Base-by-base conservation (phyloP, 257 asterid species). In the Jacaranda copaia region DNA sequence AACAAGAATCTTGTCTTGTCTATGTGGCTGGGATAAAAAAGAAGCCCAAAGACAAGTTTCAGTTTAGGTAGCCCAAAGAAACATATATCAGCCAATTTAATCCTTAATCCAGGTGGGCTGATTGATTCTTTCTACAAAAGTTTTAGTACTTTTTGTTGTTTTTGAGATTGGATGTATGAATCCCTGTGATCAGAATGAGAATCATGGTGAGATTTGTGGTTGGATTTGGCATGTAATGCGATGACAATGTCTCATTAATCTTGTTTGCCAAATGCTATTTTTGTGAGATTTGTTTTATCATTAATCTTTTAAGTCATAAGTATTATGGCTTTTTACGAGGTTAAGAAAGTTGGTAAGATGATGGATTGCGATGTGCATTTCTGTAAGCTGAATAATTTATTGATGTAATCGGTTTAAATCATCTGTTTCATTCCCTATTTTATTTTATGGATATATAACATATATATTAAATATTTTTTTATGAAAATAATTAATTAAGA, bases 171-270 rank as follows among this genome's bases (percentile, higher is more conserved):
- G 64, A 18, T 62, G 79, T 74, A 18, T 3, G 68, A 84, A 70
- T 84, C 87, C 87, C 85, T 51, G 73, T 84, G 87, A 73, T 83
- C 53, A 43, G 25, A 62, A 58, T 69, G 67, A 78, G 77, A 77
- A 70, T 84, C 87, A 84, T 64, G 85, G 87, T 81, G 87, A 77
- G 87, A 84, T 84, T 83, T 69, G 79, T 80, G 80, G 38, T 59
- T 43, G 20, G 70, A 57, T 53, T 40, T 49, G 19, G 12, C 42
- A 18, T 58, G 15, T 36, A 12, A 71, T 36, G 53, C 39, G 39
- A 5, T 4, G 52, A 25, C 12, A 39, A 38, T 36, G 53, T 66
- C 72, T 74, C 19, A 42, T 55, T 55, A 55, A 39, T 63, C 42
- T 74, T 74, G 60, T 48, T n/a, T 72, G 35, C 62, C 77, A 16